These are phyloP conservation scores for Mycena latifolia DNA, from an alignment of 768 basidiomycete species.

Conservation along the genomic window DNA sequence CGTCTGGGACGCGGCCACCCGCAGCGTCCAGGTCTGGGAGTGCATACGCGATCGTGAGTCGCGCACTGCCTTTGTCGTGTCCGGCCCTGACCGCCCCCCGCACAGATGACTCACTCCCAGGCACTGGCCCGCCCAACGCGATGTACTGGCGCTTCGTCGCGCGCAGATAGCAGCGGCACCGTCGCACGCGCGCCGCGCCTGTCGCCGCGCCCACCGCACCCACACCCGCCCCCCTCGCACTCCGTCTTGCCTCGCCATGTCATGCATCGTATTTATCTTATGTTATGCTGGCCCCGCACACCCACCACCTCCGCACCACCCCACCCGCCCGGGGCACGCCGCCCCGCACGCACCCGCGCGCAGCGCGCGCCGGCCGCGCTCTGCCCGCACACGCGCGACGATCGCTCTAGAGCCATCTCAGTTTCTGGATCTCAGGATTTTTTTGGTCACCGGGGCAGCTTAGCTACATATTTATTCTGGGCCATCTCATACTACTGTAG, in stretches of 20 bases:
- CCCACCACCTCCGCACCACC: too few species aligned
- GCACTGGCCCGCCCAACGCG: constrained; percentile 61
- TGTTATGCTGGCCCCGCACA: constrained; percentile 14
- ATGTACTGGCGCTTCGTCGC: constrained; percentile 63
- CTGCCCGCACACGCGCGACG: constrained; percentile 25
- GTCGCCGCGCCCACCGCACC: not conserved
- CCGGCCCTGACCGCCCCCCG: too few species aligned
- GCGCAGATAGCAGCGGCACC: constrained; percentile 53
- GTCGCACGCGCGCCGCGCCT: not conserved
- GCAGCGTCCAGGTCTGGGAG: constrained; percentile 83
- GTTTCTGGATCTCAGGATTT: constrained; percentile 15
- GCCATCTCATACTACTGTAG: constrained; percentile 1
- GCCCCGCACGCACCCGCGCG: too few species aligned
- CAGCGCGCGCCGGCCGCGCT: too few species aligned
- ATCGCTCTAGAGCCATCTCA: constrained; percentile 1
- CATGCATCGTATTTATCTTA: constrained; percentile 13
- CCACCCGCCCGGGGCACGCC: too few species aligned
- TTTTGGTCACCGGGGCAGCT: not conserved
- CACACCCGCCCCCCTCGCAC: not conserved
- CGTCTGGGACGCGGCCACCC: constrained; percentile 75
- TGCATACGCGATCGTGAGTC: constrained; percentile 77
- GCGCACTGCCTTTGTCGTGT: constrained; percentile 14
- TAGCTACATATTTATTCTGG: constrained; percentile 12
- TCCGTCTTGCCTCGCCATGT: constrained; percentile 7
- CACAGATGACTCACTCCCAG: constrained; percentile 70